Evolutionary conservation across 2,329 filamentous ascomycete species (phyloP).

Genomic region (Xenoacremonium recifei): DNA sequence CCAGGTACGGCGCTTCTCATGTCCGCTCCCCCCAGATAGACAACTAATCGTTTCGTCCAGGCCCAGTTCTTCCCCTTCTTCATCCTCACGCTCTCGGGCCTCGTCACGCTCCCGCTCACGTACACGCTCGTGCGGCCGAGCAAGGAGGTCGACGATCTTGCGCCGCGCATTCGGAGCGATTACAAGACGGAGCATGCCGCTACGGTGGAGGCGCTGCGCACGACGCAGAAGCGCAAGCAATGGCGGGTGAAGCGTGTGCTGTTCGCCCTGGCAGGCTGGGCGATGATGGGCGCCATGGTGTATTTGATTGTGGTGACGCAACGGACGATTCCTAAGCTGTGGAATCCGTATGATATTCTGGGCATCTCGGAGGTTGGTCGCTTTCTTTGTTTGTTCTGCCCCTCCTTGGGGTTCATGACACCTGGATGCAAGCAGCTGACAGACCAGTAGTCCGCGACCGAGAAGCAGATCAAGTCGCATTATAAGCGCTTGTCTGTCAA

Average conservation of each 20-base stretch:
- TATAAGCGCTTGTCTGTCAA: conserved; percentile 85
- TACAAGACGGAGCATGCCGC: conserved; percentile 82
- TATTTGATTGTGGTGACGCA: conserved; percentile 86
- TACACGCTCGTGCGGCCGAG: conserved; percentile 82
- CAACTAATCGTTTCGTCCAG: conserved; percentile 38
- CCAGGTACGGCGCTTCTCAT: conserved; percentile 64
- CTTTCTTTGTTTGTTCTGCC: neutral
- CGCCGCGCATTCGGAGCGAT: conserved; percentile 76
- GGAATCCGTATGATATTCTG: conserved; percentile 96
- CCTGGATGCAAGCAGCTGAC: conserved; percentile 9
- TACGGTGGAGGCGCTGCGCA: conserved; percentile 77
- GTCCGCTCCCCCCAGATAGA: neutral
- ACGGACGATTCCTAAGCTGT: conserved; percentile 71
- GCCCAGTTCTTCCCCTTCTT: conserved; percentile 99
- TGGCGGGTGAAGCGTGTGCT: conserved; percentile 82
- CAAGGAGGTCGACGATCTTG: conserved; percentile 74
- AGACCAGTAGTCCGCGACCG: conserved; percentile 64
- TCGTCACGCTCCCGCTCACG: conserved; percentile 87
- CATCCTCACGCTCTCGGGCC: conserved; percentile 82
- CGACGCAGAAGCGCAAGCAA: conserved; percentile 86
- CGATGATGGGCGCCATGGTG: conserved; percentile 82
- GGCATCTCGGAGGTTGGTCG: conserved; percentile 74
- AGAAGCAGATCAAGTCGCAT: conserved; percentile 88
- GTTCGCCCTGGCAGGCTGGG: conserved; percentile 75
- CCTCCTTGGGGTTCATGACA: neutral